Percentiles rank a stretch among this genome's conserved stretches.
phyloP scores from a whole-genome alignment of 2,329 filamentous ascomycete genomes.

The Scolecobasidium constrictum region DNA sequence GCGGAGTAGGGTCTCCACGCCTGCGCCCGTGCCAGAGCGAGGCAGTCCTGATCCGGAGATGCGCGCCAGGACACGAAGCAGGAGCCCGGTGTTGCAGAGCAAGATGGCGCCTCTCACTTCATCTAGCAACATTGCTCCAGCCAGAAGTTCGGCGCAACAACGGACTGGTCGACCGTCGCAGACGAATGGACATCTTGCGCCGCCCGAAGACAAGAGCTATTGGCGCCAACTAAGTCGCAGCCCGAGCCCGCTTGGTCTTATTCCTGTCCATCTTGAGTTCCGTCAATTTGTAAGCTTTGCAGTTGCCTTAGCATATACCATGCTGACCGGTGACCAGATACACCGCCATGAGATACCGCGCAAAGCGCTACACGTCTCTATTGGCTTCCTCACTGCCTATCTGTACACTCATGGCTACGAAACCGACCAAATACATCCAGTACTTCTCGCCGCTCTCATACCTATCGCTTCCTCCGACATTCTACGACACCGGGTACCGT shows the following conservation, averaged over 20 bases:
- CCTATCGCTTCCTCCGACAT: slow-evolving; percentile 77
- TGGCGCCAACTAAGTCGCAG: slow-evolving; percentile 86
- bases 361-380: slow-evolving; percentile 88
- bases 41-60: slow-evolving; percentile 40
- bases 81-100: slow-evolving; percentile 46
- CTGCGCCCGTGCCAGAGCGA: slow-evolving; percentile 40
- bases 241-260: slow-evolving; percentile 84
- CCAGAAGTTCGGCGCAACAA: slow-evolving; percentile 25
- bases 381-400: slow-evolving; percentile 85
- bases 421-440: slow-evolving; percentile 67
- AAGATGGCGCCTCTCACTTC: slow-evolving; percentile 3
- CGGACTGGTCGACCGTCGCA: slow-evolving; percentile 15
- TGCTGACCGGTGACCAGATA: slow-evolving; percentile 21
- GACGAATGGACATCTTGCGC: slow-evolving; percentile 60
- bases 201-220: slow-evolving; percentile 46
- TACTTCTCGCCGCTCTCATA: slow-evolving; percentile 67
- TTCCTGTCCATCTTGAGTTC: slow-evolving; percentile 90
- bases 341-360: slow-evolving; percentile 96
- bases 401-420: slow-evolving; percentile 75
- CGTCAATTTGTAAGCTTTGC: slow-evolving; percentile 57
- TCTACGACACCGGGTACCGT: slow-evolving; percentile 68
- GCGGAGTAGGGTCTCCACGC: slow-evolving; percentile 38
- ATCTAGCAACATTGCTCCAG: slow-evolving; percentile 3
- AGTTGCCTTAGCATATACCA: background rate
- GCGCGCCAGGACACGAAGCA: slow-evolving; percentile 58